Evolutionary conservation across 1,284 basidiomycete genomes (phyloP).

Genomic region (Tremellales sp.): DNA sequence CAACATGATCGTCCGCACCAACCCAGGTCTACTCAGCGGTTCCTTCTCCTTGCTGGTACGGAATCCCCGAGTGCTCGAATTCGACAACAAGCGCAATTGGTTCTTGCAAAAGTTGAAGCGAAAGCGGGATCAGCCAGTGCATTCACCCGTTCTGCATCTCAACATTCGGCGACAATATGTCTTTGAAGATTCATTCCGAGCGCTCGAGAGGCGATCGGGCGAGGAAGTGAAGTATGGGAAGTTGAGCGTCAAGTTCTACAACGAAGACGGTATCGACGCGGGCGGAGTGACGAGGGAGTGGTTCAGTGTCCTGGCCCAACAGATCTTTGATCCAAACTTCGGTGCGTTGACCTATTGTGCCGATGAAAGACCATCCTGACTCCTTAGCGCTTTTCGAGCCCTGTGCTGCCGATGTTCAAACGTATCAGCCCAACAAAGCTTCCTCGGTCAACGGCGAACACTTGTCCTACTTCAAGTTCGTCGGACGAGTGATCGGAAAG

Average conservation of each 20-base stretch:
- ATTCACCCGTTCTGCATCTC: conserved; percentile 74
- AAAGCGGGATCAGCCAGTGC: conserved; percentile 70
- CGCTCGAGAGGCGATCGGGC: conserved; percentile 81
- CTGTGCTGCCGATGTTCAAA: conserved; percentile 86
- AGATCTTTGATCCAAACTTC: conserved; percentile 99
- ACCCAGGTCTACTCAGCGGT: conserved; percentile 95
- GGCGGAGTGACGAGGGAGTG: conserved; percentile 97
- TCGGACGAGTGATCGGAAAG: conserved; percentile 88
- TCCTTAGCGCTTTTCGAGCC: conserved; percentile 77
- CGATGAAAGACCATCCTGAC: background rate
- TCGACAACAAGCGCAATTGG: conserved; percentile 99
- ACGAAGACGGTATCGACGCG: conserved; percentile 97
- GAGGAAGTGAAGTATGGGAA: conserved; percentile 99
- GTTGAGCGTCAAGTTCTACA: conserved; percentile 92
- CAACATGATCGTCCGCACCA: conserved; percentile 96
- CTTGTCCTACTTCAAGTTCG: conserved; percentile 96
- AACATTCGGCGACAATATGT: conserved; percentile 90
- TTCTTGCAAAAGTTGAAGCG: conserved; percentile 95
- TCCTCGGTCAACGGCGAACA: conserved; percentile 94
- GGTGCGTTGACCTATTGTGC: conserved; percentile 18
- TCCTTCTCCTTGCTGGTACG: conserved; percentile 94
- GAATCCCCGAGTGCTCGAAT: conserved; percentile 95
- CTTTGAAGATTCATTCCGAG: conserved; percentile 95
- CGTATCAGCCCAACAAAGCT: conserved; percentile 94
- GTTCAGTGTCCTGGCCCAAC: conserved; percentile 95